Evolutionary conservation across 257 asterid species (phyloP), one percentile per base, ranked within the genome.

Genomic region (Henckelia pumila): DNA sequence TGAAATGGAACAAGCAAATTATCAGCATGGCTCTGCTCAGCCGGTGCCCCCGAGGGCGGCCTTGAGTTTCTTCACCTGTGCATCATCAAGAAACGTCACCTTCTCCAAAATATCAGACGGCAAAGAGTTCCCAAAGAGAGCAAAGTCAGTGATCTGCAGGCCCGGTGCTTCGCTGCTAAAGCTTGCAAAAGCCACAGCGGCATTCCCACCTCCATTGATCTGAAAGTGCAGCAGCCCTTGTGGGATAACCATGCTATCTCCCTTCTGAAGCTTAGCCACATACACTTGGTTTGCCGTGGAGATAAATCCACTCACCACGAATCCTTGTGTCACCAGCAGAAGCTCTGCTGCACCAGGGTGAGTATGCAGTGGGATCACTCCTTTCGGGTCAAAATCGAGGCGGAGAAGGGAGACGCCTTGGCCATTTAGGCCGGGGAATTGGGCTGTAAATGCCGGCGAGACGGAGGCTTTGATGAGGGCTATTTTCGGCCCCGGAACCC

Each of bases 191-290:
- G 85, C 95, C 52, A 82, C 76, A 0, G 93, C 82, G 0, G 77
- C 74, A 7, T 53, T 68, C 0, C 91, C 91, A 0, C 86, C 81
- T 8, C 79, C 89, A 63, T 89, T 91, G 17, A 85, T 57, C 82
- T 88, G 96, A 53, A 85, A 91, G 81, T 88, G 96, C 81, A 91
- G 50, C 50, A 86, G 44, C 9, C 96, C 97, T 59, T 81, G 87
- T 16, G 96, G 96, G 30, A 63, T 83, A 10, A 86, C 80, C 91
- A 86, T 86, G 0, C 82, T 25, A 3, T 88, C 96, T 0, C 96
- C 97, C 40, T 79, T 85, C 11, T 73, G 13, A 7, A 91, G 85
- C 62, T 77, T 86, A 61, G 80, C 78, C 61, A 79, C 60, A 60
- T 80, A 91, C 21, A 91, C 93, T 0, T 67, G 0, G 50, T 88